Percentiles rank a stretch among this genome's conserved stretches.
Evolutionary conservation across 192 early-diverging fungal genomes (phyloP).

Genomic region (Coemansia sp.): DNA sequence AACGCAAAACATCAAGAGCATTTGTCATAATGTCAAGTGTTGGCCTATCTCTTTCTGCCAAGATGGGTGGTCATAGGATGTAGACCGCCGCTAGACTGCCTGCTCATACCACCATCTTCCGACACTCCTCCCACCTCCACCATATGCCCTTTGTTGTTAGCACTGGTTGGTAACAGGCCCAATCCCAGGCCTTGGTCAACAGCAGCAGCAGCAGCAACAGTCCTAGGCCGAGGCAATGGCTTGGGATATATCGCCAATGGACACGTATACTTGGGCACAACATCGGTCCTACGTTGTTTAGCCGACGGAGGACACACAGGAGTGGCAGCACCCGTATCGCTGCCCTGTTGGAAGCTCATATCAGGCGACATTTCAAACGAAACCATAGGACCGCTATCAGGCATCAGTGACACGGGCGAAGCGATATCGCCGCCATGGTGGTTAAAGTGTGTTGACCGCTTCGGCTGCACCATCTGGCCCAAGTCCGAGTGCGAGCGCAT

Average conservation of each 20-base stretch:
- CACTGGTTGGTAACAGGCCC: not conserved
- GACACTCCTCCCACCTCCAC: slow-evolving; percentile 19
- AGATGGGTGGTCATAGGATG: slow-evolving; percentile 27
- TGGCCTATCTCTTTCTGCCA: slow-evolving; percentile 10
- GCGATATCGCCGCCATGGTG: not conserved
- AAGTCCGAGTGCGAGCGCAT: slow-evolving; percentile 58
- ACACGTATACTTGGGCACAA: slow-evolving; percentile 10
- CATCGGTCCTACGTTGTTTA: not conserved
- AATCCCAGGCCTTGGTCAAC: not conserved
- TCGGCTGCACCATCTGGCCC: slow-evolving; percentile 35
- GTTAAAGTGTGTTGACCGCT: slow-evolving; percentile 33
- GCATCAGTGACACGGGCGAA: slow-evolving; percentile 9
- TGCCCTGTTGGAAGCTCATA: slow-evolving; percentile 13
- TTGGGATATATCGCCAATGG: slow-evolving; percentile 39
- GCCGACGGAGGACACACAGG: slow-evolving; percentile 3
- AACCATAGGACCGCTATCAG: slow-evolving; percentile 21
- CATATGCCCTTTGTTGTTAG: slow-evolving; percentile 9
- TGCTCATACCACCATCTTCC: slow-evolving; percentile 21
- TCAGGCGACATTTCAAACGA: slow-evolving; percentile 47
- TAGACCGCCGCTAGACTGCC: slow-evolving; percentile 14
- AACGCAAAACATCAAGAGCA: not conserved
- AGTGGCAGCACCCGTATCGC: not conserved
- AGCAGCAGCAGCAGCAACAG: slow-evolving; percentile 9
- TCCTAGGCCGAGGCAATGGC: slow-evolving; percentile 44
- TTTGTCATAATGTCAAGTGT: not conserved